phyloP scores from a whole-genome alignment of 495 filamentous ascomycete genomes.

The Aspergillus conjunctus region DNA sequence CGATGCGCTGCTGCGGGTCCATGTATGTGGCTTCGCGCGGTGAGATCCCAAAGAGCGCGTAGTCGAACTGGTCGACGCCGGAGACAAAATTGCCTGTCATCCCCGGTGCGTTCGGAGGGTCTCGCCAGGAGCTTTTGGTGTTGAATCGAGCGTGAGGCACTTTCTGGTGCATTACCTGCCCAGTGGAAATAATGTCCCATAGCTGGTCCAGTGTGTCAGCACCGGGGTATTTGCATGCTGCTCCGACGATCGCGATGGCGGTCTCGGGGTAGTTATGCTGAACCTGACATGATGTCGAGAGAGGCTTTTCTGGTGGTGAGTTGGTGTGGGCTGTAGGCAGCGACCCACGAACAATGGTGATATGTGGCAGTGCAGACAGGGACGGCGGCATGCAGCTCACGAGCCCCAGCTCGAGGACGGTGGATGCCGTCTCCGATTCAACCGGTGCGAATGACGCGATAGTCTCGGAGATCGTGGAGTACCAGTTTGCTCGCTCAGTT shows the following conservation, averaged over 20 bases:
- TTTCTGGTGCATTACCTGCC: slow-evolving; percentile 17
- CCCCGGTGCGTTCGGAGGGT: neutral
- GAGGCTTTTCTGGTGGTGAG: too few species aligned
- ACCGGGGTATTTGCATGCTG: slow-evolving; percentile 43
- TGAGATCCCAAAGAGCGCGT: slow-evolving; percentile 45
- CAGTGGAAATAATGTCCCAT: slow-evolving; percentile 38
- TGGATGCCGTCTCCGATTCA: neutral
- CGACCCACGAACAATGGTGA: neutral
- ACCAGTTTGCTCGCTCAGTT: slow-evolving; percentile 3
- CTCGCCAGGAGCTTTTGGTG: neutral
- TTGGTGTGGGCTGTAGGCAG: neutral
- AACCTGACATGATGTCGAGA: too few species aligned
- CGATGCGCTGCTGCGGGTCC: slow-evolving; percentile 52
- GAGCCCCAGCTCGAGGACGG: neutral
- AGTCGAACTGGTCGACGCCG: slow-evolving; percentile 42
- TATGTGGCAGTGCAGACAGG: neutral
- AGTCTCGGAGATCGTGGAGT: neutral
- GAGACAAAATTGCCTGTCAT: slow-evolving; percentile 32
- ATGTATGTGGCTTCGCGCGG: slow-evolving; percentile 44
- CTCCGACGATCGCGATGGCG: slow-evolving; percentile 44
- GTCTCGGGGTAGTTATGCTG: neutral
- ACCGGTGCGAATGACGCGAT: neutral
- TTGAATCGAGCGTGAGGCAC: slow-evolving; percentile 10
- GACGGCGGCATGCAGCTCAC: slow-evolving; percentile 5
- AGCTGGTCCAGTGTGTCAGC: slow-evolving; percentile 43